Base-by-base conservation (phyloP, 108 stramenopile genomes). In the Cyclotella choctawhatcheeana region DNA sequence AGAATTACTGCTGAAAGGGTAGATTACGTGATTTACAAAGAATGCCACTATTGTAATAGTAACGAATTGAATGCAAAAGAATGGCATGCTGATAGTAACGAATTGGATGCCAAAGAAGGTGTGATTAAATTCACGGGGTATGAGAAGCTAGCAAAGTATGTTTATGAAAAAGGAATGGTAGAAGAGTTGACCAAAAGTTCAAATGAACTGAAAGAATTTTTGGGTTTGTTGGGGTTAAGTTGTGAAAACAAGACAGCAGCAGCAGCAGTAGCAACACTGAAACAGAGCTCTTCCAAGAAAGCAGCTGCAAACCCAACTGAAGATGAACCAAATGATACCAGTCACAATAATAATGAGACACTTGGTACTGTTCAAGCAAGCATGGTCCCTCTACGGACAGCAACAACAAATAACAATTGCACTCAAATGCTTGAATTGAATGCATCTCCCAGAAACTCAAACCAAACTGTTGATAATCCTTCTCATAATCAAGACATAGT, bases 81-180 rank as follows among this genome's bases (percentile, higher is more conserved):
- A n/a, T n/a, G n/a, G n/a, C n/a, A n/a, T n/a, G n/a, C 29, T 13
- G 31, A 56, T 18, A 4, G 8, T 13, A 56, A 30, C 29, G 29
- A 30, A 18, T 12, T 29, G 10, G 13, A 56, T 56, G 55, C 55
- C 1, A n/a, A 56, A 56, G 55, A 56, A n/a, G 37, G 37, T 6
- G 12, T 8, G 37, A 22, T 10, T 10, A 56, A 56, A 56, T 56
- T 56, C 30, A 56, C 55, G 3, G 55, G 55, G 10, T 56, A 56
- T 30, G 29, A 31, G 1, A 12, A 56, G 10, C 55, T 56, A 1
- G 55, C 55, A 2, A 13, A 31, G 29, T 56, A 30, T 56, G 29
- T 56, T 3, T 56, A 31, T 30, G 31, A 14, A 18, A 30, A n/a
- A n/a, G n/a, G 29, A n/a, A 10, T 12, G 55, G 27, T 31, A 4